Base-by-base conservation (phyloP, 2,329 filamentous ascomycete genomes). In the Plectosphaerella cucumerina region DNA sequence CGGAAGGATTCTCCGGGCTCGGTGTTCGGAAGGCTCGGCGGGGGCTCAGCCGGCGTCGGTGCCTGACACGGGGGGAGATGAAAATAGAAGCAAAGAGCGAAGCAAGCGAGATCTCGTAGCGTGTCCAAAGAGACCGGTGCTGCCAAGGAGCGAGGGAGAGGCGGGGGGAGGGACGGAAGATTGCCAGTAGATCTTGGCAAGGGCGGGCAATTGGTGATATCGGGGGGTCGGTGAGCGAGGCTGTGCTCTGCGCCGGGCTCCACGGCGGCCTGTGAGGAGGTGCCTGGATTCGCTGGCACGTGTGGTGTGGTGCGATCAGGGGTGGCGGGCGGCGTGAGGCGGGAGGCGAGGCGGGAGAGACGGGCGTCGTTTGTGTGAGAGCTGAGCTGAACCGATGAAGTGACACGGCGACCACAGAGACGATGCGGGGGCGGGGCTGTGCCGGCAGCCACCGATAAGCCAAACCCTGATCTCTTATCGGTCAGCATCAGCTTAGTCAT, bases 401-500 rank as follows among this genome's bases (percentile, higher is more conserved):
- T 31, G 26, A 31, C 26, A 31, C 26, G 26, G 8, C 26, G 26
- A 31, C 9, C 26, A 31, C 42, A n/a, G 35, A 6, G 15, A 12
- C 18, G 12, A 22, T 47, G 45, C 45, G 45, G 45, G 45, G 45
- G 45, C 45, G 45, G 45, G 45, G 45, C 45, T 47, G 45, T 47
- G 45, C 45, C 45, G 34, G 45, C 4, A 17, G 17, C 39, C 18
- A 42, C n/a, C 23, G 37, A 41, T 41, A 41, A 41, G 37, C 15
- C 23, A 26, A 26, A 26, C 5, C 23, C 23, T 26, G 23, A 5
- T 26, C 34, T 41, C 37, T 41, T 41, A 41, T 41, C 37, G 23
- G 23, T 26, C 23, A 26, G 23, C 23, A 26, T 26, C 23, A 5
- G 23, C 23, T 26, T 5, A 26, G 23, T 26, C 37, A 41, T 41